A percentile compares a stretch with the other conserved stretches of the same genome.
Conservation (phyloP, 2,329 filamentous ascomycete genomes). For the Didymella segeticola region DNA sequence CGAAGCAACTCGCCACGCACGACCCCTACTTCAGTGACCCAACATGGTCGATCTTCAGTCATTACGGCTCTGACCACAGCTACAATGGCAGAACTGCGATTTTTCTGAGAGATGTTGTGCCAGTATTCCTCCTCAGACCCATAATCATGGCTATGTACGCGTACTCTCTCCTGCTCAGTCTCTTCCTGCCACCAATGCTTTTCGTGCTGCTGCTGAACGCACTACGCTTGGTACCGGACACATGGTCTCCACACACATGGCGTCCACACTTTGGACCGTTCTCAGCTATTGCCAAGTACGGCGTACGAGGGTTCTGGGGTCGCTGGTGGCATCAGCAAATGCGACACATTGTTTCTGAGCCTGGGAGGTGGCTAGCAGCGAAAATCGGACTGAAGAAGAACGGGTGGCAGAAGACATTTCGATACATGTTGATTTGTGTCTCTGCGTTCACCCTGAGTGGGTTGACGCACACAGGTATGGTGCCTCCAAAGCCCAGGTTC, state of each 20-base stretch:
- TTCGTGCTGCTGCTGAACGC: constrained; percentile 5
- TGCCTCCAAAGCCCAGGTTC: constrained; percentile 10
- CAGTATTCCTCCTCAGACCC: constrained; percentile 6
- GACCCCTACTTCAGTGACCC: constrained; percentile 16
- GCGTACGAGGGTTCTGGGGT: constrained; percentile 17
- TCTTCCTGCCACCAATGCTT: constrained; percentile 15
- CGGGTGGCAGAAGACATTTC: not conserved
- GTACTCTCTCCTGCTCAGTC: constrained; percentile 10
- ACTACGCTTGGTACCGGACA: not conserved
- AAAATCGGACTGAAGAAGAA: not conserved
- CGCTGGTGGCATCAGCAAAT: constrained; percentile 22
- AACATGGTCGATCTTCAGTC: not conserved
- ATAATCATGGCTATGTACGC: constrained; percentile 11
- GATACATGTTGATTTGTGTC: constrained; percentile 14
- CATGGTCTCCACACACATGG: constrained; percentile 14
- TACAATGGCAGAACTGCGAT: not conserved
- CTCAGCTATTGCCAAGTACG: constrained; percentile 4
- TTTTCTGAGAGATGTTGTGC: not conserved
- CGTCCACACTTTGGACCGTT: constrained; percentile 15
- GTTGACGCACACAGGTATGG: constrained; percentile 15
- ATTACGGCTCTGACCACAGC: not conserved
- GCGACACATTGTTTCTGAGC: constrained; percentile 19
- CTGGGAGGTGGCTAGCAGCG: constrained; percentile 5
- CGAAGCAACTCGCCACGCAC: constrained; percentile 4
- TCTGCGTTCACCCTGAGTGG: constrained; percentile 16